Evolutionary conservation across 805 yeast species (phyloP).

Genomic region (Saturnispora zaruensis): DNA sequence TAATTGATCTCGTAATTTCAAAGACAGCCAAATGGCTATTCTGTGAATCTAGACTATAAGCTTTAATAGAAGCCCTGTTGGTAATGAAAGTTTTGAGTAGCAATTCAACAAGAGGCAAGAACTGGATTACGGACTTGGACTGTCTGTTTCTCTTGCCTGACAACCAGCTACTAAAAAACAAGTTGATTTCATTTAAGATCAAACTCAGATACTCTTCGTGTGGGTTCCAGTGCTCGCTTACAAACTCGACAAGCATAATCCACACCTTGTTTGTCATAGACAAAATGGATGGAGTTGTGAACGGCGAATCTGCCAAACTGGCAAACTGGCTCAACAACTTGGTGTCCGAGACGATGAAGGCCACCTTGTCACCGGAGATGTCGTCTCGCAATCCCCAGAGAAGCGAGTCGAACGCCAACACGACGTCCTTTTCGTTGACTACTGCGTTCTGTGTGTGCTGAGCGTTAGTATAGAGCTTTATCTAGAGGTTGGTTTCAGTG

Average conservation of each 20-base stretch:
- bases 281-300: slow-evolving; percentile 1
- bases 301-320: neutral
- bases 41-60: neutral
- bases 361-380: slow-evolving; percentile 2
- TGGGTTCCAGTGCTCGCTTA: slow-evolving; percentile 5
- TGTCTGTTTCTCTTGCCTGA: neutral
- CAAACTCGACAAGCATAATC: slow-evolving; percentile 2
- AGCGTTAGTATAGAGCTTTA: neutral
- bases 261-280: slow-evolving; percentile 6
- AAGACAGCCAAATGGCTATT: neutral
- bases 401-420: slow-evolving; percentile 4
- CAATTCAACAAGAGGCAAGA: neutral
- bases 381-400: slow-evolving; percentile 6
- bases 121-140: neutral
- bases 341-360: slow-evolving; percentile 1
- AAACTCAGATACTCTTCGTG: slow-evolving; percentile 3
- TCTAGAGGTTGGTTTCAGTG: neutral
- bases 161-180: neutral
- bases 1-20: slow-evolving; percentile 2
- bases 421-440: slow-evolving; percentile 3
- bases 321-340: neutral
- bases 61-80: neutral
- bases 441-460: neutral
- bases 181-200: neutral
- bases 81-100: neutral